Base-by-base conservation (phyloP, 192 early-diverging fungal species). In the Rhizophagus sp. region DNA sequence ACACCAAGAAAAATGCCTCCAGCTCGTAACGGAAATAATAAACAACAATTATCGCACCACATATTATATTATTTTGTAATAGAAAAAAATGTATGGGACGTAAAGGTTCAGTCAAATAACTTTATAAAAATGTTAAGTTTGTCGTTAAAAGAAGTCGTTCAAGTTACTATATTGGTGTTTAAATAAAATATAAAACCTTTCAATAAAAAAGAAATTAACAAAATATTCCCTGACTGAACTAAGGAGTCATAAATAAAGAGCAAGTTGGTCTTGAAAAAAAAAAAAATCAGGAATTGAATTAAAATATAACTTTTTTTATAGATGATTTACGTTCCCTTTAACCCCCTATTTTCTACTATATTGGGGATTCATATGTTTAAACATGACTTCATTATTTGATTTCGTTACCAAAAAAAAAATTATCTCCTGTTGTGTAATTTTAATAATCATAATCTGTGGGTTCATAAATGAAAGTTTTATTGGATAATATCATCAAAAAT, bases 21-120 rank as follows among this genome's bases (percentile, higher is more conserved):
- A 36, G 78, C 67, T 30, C 78, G 41, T 9, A 79, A 41, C 19
- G 78, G 78, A 62, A 79, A 79, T 27, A 79, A 12, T 15, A 70
- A 39, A 8, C 36, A 36, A 70, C 78, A 79, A 62, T 79, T 79
- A 70, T 79, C 78, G 52, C 78, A 79, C 78, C 78, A 79, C 78
- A 79, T 79, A 7, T 52, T 33, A 52, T 34, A 70, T 13, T 49
- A 13, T 22, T 50, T 44, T 8, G 25, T 66, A 66, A 63, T 25
- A 63, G 5, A 63, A 63, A 39, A 39, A 39, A 39, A 39, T 5
- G 39, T 39, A 8, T 6, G 39, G 10, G 6, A 65, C 63, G n/a
- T 30, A 30, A 66, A 27, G 12, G 64, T 11, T 57, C 52, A 22
- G 52, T 19, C 17, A 50, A 50, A 3, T 57, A 5, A 17, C 50